These are phyloP conservation scores for Moesziomyces aphidis DNA, from an alignment of 1,284 basidiomycete species.

Conservation along the genomic window DNA sequence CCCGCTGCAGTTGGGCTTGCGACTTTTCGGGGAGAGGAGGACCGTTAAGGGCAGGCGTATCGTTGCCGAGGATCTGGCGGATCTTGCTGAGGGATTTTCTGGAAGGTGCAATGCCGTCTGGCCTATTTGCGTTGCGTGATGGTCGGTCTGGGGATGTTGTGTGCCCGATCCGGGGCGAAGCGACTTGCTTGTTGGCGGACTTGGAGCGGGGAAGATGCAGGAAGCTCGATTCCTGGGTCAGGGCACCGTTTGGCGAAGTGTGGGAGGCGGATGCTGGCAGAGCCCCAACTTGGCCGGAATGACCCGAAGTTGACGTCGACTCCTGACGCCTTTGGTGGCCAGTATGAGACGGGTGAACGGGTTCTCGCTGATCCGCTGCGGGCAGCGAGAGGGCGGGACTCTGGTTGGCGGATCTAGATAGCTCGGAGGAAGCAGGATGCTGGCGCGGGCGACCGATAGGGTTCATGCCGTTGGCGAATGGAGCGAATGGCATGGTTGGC, in stretches of 20 bases:
- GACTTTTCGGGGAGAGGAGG: slow-evolving; percentile 7
- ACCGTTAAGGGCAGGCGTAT: slow-evolving; percentile 6
- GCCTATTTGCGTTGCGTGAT: neutral
- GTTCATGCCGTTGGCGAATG: neutral
- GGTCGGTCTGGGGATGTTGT: neutral
- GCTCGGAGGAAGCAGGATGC: neutral
- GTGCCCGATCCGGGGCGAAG: neutral
- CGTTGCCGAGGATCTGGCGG: slow-evolving; percentile 29
- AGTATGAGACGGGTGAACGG: neutral
- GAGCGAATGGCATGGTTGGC: neutral
- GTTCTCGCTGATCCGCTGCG: neutral
- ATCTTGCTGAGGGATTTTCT: slow-evolving; percentile 37
- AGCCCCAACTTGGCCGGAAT: slow-evolving; percentile 7
- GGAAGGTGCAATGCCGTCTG: slow-evolving; percentile 1
- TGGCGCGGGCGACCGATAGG: neutral
- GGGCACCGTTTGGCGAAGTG: neutral
- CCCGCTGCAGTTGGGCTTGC: neutral
- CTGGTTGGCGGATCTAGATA: neutral
- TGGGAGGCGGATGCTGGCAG: neutral
- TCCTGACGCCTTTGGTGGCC: slow-evolving; percentile 9
- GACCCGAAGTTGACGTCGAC: slow-evolving; percentile 7
- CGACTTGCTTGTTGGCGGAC: neutral
- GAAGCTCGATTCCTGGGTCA: slow-evolving; percentile 9
- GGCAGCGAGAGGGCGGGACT: neutral
- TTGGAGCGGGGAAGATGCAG: slow-evolving; percentile 4